These are phyloP conservation scores for Petasospora rhodanensis DNA, from an alignment of 1,139 yeast genomes.

Conservation along the genomic window DNA sequence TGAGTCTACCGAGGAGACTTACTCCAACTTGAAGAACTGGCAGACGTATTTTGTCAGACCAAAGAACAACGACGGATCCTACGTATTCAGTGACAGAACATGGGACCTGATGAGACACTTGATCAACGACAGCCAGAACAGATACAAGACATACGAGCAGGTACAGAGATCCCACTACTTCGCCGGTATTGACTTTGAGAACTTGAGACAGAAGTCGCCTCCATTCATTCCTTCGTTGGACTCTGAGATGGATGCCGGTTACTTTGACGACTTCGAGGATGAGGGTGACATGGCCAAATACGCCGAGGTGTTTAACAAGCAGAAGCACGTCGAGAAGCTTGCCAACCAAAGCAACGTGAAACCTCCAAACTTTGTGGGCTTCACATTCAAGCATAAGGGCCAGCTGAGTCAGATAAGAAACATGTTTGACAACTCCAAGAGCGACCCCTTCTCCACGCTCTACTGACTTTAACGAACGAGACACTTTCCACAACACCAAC, in stretches of 20 bases:
- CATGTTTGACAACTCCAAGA: slow-evolving; percentile 32
- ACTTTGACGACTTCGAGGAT: slow-evolving; percentile 94
- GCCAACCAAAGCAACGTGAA: slow-evolving; percentile 64
- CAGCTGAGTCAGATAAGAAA: slow-evolving; percentile 41
- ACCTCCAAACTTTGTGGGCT: slow-evolving; percentile 80
- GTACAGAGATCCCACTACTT: slow-evolving; percentile 79
- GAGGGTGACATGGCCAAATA: slow-evolving; percentile 97
- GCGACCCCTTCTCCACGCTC: slow-evolving; percentile 39
- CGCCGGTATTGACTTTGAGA: slow-evolving; percentile 74
- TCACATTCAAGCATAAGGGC: slow-evolving; percentile 87
- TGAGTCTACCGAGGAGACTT: slow-evolving; percentile 88
- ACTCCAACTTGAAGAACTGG: slow-evolving; percentile 92
- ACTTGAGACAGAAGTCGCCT: slow-evolving; percentile 65
- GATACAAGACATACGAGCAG: slow-evolving; percentile 77
- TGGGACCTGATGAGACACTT: slow-evolving; percentile 83
- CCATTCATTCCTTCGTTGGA: slow-evolving; percentile 97
- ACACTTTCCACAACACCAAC: too few species aligned
- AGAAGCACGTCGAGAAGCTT: slow-evolving; percentile 75
- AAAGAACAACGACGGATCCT: slow-evolving; percentile 84
- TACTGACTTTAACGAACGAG: too few species aligned
- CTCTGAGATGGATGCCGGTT: slow-evolving; percentile 97
- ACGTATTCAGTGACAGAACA: slow-evolving; percentile 92
- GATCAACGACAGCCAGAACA: slow-evolving; percentile 72
- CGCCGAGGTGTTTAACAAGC: slow-evolving; percentile 92
- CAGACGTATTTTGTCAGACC: slow-evolving; percentile 85